phyloP scores from a whole-genome alignment of 352 stramenopile species.

The Globisporangium echinulatum region DNA sequence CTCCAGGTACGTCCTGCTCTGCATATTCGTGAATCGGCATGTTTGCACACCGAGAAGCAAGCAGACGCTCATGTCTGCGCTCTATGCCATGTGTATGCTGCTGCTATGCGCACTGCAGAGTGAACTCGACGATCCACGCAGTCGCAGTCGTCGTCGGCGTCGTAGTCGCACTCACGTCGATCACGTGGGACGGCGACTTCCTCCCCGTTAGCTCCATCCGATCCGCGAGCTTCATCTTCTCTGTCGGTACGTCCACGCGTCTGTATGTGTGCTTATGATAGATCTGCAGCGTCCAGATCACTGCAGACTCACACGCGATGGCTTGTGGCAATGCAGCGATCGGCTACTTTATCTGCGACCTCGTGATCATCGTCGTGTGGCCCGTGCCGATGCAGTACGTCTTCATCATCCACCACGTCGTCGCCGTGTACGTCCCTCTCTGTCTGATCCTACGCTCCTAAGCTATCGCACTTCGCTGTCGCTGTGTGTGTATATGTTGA shows the following conservation, averaged over 20 bases:
- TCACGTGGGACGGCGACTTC: constrained; percentile 54
- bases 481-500: neutral
- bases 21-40: neutral
- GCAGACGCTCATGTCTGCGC: no score
- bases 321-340: constrained; percentile 31
- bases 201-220: constrained; percentile 71
- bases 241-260: constrained; percentile 38
- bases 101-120: constrained; percentile 21
- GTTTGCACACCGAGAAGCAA: neutral
- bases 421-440: constrained; percentile 57
- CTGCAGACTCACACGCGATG: no score
- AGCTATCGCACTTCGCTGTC: neutral
- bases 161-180: constrained; percentile 51
- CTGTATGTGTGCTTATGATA: neutral
- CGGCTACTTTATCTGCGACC: constrained; percentile 74
- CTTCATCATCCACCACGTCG: constrained; percentile 73
- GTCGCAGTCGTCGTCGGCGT: constrained; percentile 59
- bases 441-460: neutral
- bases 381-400: constrained; percentile 70
- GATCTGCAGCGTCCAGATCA: neutral
- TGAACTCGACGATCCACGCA: constrained; percentile 79
- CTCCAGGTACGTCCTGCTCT: constrained; percentile 38
- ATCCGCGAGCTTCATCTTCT: constrained; percentile 75
- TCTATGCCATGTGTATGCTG: constrained; percentile 3
- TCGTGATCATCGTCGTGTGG: constrained; percentile 77